Conservation (phyloP, 2,329 filamentous ascomycete genomes). For the Calonectria pteridis region DNA sequence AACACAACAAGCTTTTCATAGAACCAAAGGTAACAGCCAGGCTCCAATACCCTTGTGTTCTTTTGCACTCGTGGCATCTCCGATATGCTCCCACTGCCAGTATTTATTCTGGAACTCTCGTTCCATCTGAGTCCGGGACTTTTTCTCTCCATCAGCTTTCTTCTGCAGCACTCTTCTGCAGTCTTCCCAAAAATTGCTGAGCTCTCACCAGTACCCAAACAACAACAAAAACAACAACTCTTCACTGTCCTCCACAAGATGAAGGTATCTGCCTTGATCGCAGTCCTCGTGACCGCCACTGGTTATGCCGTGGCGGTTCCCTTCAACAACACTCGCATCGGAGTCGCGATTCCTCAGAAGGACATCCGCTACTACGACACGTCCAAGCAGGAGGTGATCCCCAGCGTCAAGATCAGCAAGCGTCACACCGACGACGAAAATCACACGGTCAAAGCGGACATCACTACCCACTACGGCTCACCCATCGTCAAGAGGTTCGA, state of each 20-base stretch:
- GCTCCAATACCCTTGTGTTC: not conserved
- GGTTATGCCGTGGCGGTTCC: not conserved
- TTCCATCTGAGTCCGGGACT: not conserved
- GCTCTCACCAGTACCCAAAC: not conserved
- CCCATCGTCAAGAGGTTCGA: not conserved
- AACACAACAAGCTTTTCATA: not conserved
- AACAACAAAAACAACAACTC: not conserved
- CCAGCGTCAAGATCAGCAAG: not conserved
- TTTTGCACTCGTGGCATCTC: not conserved
- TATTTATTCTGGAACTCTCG: not conserved
- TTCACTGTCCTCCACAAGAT: not conserved
- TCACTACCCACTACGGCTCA: not conserved
- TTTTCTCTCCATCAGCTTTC: not conserved
- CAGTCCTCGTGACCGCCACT: not conserved
- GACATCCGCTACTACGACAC: no score
- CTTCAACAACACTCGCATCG: not conserved
- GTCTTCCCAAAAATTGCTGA: not conserved
- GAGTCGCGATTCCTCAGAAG: not conserved
- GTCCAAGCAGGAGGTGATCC: not conserved
- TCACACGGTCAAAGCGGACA: not conserved
- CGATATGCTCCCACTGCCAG: not conserved
- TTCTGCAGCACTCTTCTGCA: not conserved
- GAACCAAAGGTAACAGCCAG: no score
- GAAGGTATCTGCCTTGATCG: not conserved
- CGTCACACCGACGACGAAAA: not conserved